phyloP scores from a whole-genome alignment of 2,329 filamentous ascomycete species.

The Drechslerella coelobrocha region DNA sequence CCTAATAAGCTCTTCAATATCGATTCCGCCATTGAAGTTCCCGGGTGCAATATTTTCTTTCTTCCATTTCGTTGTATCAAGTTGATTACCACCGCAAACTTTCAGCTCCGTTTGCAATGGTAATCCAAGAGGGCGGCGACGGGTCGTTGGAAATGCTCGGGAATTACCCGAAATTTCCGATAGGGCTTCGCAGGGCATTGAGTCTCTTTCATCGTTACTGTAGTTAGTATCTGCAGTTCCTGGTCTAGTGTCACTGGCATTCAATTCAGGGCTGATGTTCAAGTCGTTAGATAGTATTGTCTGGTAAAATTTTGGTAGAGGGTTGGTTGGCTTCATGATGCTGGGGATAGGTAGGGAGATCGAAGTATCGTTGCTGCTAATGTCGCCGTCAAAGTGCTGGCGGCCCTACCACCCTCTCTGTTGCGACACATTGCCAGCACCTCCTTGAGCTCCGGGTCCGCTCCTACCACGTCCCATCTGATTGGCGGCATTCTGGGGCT shows the following conservation, averaged over 20 bases:
- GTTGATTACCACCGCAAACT: constrained; percentile 15
- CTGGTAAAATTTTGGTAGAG: constrained; percentile 1
- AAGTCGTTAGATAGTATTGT: constrained; percentile 11
- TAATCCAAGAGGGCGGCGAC: constrained; percentile 22
- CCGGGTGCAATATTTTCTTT: constrained; percentile 38
- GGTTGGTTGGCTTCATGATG: constrained; percentile 18
- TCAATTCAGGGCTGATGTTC: constrained; percentile 3
- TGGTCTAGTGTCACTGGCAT: not conserved
- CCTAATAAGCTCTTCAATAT: constrained; percentile 47
- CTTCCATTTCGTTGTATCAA: constrained; percentile 7
- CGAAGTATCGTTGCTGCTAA: constrained; percentile 24
- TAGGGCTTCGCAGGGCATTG: constrained; percentile 11
- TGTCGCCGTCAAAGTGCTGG: constrained; percentile 38
- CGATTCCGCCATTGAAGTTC: constrained; percentile 22
- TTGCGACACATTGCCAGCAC: constrained; percentile 47
- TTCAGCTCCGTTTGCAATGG: constrained; percentile 41
- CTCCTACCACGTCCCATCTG: constrained; percentile 48
- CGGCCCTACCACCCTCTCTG: constrained; percentile 50
- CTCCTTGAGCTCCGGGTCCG: constrained; percentile 41
- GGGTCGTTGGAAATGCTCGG: constrained; percentile 1
- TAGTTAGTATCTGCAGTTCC: not conserved
- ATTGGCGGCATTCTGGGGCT: constrained; percentile 33
- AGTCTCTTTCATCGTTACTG: constrained; percentile 11
- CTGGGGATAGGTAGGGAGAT: constrained; percentile 20
- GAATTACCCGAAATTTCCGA: constrained; percentile 25